Evolutionary conservation across 805 yeast genomes (phyloP).

Genomic region (Candida sphagnicola): DNA sequence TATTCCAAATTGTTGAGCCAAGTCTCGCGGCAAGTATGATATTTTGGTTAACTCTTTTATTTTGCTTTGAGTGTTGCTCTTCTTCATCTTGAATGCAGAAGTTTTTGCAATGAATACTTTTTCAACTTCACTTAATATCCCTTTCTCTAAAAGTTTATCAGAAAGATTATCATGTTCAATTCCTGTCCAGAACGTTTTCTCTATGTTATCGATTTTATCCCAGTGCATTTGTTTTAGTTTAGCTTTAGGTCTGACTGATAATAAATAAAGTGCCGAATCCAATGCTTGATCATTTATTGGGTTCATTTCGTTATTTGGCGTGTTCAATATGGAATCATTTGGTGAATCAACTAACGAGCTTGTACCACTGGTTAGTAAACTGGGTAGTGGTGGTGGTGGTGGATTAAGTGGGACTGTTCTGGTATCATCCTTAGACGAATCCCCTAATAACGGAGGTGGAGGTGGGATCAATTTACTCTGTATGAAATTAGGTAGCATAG

Average conservation of each 20-base stretch:
- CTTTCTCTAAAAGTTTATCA: conserved; percentile 65
- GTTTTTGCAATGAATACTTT: conserved; percentile 84
- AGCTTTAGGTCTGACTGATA: conserved; percentile 50
- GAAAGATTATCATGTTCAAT: conserved; percentile 56
- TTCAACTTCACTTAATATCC: conserved; percentile 82
- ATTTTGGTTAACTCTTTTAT: conserved; percentile 44
- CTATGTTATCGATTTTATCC: conserved; percentile 86
- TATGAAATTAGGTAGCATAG: conserved; percentile 7
- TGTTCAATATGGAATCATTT: not conserved
- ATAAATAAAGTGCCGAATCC: conserved; percentile 7
- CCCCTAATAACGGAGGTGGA: conserved; percentile 7
- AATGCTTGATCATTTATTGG: not conserved
- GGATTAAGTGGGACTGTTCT: too few species aligned
- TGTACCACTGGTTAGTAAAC: not conserved
- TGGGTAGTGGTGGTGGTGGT: conserved; percentile 12
- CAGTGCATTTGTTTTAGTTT: conserved; percentile 94
- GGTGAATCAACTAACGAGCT: conserved; percentile 1
- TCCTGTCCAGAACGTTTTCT: conserved; percentile 81
- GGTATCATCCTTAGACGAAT: not conserved
- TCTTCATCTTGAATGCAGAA: conserved; percentile 32
- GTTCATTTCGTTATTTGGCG: not conserved
- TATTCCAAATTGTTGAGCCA: conserved; percentile 93
- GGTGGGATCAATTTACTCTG: not conserved
- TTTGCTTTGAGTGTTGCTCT: conserved; percentile 13
- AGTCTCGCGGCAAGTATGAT: conserved; percentile 72